These are phyloP conservation scores for Solanum hybrid DNA, from an alignment of 305 asterid species.

Conservation along the genomic window DNA sequence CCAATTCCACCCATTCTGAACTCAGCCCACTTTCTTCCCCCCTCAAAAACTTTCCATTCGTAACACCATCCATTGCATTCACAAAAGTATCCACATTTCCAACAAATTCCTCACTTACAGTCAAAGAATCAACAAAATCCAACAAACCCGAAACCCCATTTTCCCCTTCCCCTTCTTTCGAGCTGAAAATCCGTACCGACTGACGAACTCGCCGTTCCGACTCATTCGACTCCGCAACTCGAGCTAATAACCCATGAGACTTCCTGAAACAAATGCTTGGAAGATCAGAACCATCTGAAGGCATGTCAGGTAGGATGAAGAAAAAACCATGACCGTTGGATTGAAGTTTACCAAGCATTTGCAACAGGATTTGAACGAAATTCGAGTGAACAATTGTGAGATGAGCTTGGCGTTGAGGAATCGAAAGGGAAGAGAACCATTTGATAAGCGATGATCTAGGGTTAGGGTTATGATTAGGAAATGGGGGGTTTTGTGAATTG, in stretches of 20 bases:
- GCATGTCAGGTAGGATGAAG: constrained; percentile 76
- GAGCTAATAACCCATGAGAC: constrained; percentile 53
- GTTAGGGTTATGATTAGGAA: constrained; percentile 15
- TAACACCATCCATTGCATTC: constrained; percentile 44
- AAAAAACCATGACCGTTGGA: constrained; percentile 54
- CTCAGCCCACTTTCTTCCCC: constrained; percentile 65
- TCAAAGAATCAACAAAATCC: constrained; percentile 45
- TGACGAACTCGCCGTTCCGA: constrained; percentile 39
- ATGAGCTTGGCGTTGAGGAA: constrained; percentile 78
- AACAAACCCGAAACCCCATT: constrained; percentile 9
- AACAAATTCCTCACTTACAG: constrained; percentile 57
- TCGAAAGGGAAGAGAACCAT: constrained; percentile 80
- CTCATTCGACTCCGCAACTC: constrained; percentile 36
- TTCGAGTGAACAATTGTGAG: constrained; percentile 46
- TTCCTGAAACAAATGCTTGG: constrained; percentile 76
- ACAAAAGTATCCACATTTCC: constrained; percentile 47
- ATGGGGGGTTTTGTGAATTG: constrained; percentile 21
- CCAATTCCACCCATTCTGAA: constrained; percentile 83
- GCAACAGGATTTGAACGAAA: constrained; percentile 48
- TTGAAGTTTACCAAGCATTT: constrained; percentile 58
- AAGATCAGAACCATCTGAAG: constrained; percentile 25
- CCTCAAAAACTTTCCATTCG: constrained; percentile 70
- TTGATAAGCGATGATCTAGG: constrained; percentile 54
- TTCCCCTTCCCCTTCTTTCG: constrained; percentile 52
- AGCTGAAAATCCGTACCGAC: constrained; percentile 58